Evolutionary conservation across 2,329 filamentous ascomycete genomes (phyloP).

Genomic region (Rhynchosporium agropyri): DNA sequence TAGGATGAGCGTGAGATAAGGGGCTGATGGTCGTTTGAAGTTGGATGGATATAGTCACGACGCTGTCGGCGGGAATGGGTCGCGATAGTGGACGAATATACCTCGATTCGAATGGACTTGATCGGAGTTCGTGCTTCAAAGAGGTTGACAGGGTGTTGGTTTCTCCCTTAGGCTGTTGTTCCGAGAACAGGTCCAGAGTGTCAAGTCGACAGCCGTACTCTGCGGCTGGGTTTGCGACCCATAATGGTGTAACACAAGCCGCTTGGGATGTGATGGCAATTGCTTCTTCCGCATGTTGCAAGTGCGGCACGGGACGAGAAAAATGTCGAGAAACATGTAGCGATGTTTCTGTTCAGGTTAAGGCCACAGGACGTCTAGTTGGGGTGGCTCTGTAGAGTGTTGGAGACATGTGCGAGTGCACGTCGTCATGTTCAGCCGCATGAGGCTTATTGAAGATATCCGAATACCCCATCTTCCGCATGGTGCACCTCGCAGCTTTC

Average conservation of each 20-base stretch:
- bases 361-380: background rate
- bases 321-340: background rate
- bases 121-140: no score
- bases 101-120: no score
- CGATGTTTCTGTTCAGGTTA: background rate
- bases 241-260: background rate
- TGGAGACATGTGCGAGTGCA: background rate
- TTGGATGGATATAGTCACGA: no score
- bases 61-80: no score
- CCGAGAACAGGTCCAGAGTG: background rate
- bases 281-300: background rate
- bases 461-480: background rate
- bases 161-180: background rate
- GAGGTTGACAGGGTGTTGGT: no score
- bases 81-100: no score
- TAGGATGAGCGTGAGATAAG: background rate
- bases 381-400: background rate
- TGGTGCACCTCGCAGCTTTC: no score
- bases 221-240: background rate
- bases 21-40: no score
- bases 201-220: background rate
- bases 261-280: background rate
- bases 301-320: slow-evolving; percentile 1
- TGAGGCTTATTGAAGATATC: background rate
- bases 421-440: background rate